These are phyloP conservation scores for Mycena epipterygia DNA, from an alignment of 768 basidiomycete species.

Conservation along the genomic window DNA sequence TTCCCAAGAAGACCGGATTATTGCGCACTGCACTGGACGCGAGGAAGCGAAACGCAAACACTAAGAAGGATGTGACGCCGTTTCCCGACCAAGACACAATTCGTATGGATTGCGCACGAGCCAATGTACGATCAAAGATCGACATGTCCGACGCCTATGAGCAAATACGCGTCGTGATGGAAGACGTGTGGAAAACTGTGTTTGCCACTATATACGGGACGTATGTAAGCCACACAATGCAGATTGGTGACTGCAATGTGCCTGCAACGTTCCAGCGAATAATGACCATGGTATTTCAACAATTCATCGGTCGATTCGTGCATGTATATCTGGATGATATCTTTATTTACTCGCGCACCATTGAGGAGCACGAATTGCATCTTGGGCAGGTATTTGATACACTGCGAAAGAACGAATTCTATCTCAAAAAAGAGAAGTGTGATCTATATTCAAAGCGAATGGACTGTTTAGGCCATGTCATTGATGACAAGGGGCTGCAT, in stretches of 20 bases:
- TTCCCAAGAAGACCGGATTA: neutral
- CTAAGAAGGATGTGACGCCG: constrained; percentile 50
- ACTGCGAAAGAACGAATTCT: constrained; percentile 45
- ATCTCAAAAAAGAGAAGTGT: constrained; percentile 38
- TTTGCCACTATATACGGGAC: constrained; percentile 40
- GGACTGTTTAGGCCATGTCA: constrained; percentile 54
- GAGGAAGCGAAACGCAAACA: constrained; percentile 56
- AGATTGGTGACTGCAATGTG: constrained; percentile 59
- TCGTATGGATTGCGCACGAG: constrained; percentile 45
- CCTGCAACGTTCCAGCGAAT: constrained; percentile 60
- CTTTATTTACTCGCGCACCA: constrained; percentile 50
- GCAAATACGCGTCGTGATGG: constrained; percentile 43
- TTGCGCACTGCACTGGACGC: constrained; percentile 52
- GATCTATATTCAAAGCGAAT: constrained; percentile 39
- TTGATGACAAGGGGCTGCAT: no score
- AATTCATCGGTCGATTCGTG: constrained; percentile 51
- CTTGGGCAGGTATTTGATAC: constrained; percentile 46
- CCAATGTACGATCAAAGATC: constrained; percentile 46
- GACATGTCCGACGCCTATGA: constrained; percentile 52
- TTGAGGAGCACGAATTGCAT: constrained; percentile 54
- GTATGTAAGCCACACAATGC: neutral
- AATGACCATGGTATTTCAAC: constrained; percentile 55
- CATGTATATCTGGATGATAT: constrained; percentile 62
- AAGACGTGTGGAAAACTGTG: constrained; percentile 39
- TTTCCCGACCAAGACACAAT: constrained; percentile 28